Conservation (phyloP, 192 early-diverging fungal genomes). For the Podila clonocystis region DNA sequence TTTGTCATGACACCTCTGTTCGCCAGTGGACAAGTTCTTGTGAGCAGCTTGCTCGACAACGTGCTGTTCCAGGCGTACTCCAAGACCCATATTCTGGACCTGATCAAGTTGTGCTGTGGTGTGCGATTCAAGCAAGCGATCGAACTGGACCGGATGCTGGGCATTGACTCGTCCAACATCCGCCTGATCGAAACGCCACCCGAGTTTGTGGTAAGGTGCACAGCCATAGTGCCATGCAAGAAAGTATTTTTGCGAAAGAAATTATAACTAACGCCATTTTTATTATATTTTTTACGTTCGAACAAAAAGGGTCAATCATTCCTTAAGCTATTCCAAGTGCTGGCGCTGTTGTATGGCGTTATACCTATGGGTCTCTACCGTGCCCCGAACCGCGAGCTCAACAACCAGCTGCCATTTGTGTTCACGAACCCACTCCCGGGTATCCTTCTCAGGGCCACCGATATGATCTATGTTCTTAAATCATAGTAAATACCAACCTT, state of each 20-base stretch:
- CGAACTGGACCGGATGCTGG: conserved; percentile 42
- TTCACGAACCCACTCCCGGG: conserved; percentile 73
- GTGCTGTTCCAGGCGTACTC: conserved; percentile 65
- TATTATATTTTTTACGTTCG: neutral
- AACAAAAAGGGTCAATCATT: conserved; percentile 53
- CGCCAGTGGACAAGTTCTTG: conserved; percentile 71
- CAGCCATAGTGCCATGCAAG: too few species aligned
- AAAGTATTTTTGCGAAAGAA: neutral
- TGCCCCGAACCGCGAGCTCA: conserved; percentile 52
- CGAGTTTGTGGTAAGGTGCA: conserved; percentile 20
- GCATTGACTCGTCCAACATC: conserved; percentile 42
- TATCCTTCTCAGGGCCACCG: conserved; percentile 60
- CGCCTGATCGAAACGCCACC: conserved; percentile 26
- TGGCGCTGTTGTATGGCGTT: conserved; percentile 62
- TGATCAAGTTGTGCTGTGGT: conserved; percentile 72
- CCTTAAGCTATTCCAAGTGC: conserved; percentile 56
- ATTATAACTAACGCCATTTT: neutral
- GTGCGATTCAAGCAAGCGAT: conserved; percentile 54
- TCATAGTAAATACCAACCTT: conserved; percentile 3
- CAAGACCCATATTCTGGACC: conserved; percentile 65
- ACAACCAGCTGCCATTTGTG: conserved; percentile 74
- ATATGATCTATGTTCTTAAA: conserved; percentile 69
- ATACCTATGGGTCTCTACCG: conserved; percentile 64
- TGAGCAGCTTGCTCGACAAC: conserved; percentile 61
- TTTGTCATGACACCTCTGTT: conserved; percentile 64